phyloP scores from a whole-genome alignment of 2,329 filamentous ascomycete genomes.

The Diaporthe citri region DNA sequence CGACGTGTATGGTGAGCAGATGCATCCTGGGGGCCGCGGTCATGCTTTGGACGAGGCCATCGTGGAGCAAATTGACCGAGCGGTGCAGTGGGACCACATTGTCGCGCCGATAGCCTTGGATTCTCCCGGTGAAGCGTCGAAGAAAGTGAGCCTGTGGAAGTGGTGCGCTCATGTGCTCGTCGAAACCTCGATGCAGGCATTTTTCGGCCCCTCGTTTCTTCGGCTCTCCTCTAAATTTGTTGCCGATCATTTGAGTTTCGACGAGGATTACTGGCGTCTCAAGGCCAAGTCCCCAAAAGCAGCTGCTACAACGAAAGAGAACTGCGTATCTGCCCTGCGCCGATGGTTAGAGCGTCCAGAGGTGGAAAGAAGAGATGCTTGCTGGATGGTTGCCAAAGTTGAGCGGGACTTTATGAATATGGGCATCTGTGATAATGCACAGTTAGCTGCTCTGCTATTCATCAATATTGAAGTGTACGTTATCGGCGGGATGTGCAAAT shows the following conservation, averaged over 20 bases:
- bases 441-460: background rate
- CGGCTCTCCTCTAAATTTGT: background rate
- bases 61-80: background rate
- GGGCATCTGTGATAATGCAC: background rate
- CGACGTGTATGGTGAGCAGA: background rate
- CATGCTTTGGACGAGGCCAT: background rate
- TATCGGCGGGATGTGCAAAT: background rate
- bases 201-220: background rate
- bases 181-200: background rate
- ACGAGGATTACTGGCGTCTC: conserved; percentile 9
- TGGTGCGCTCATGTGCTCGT: background rate
- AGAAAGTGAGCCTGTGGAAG: background rate
- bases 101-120: background rate
- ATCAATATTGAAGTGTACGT: conserved; percentile 10
- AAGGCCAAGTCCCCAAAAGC: background rate
- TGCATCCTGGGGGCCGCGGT: background rate
- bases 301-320: background rate
- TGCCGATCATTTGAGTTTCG: background rate
- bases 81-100: background rate
- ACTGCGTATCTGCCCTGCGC: background rate
- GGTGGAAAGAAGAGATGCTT: background rate
- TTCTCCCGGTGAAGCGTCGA: background rate
- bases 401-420: background rate
- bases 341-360: background rate
- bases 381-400: conserved; percentile 6